Evolutionary conservation across 2,329 filamentous ascomycete genomes (phyloP).

Genomic region (Fusarium tuaranense): DNA sequence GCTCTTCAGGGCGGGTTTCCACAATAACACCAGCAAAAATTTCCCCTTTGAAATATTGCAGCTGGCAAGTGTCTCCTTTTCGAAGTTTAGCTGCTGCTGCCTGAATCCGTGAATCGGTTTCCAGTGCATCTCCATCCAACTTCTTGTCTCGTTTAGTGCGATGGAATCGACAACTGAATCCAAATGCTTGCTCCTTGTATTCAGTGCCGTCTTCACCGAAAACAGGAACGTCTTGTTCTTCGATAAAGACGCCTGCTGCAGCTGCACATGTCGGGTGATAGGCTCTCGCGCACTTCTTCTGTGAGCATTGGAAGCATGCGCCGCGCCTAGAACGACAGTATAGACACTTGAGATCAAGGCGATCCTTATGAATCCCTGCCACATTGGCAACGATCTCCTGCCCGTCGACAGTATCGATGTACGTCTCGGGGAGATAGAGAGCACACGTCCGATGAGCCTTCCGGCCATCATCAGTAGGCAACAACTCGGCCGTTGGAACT

Average conservation of each 20-base stretch:
- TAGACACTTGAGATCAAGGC: constrained; percentile 91
- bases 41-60: constrained; percentile 85
- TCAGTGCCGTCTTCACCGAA: constrained; percentile 92
- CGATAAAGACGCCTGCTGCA: constrained; percentile 90
- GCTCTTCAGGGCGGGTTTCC: constrained; percentile 82
- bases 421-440: constrained; percentile 91
- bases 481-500: constrained; percentile 81
- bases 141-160: constrained; percentile 87
- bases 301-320: constrained; percentile 96
- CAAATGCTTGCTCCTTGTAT: constrained; percentile 91
- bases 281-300: constrained; percentile 91
- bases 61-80: constrained; percentile 83
- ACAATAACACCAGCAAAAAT: constrained; percentile 92
- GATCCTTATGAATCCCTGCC: constrained; percentile 84
- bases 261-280: constrained; percentile 97
- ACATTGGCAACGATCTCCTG: constrained; percentile 83
- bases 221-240: constrained; percentile 86
- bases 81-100: constrained; percentile 76
- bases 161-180: constrained; percentile 96
- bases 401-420: constrained; percentile 78
- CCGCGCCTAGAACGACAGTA: constrained; percentile 95
- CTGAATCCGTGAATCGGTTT: constrained; percentile 75
- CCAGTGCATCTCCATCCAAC: constrained; percentile 74
- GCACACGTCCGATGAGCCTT: constrained; percentile 91
- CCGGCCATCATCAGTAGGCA: constrained; percentile 88